These are phyloP conservation scores for Alternaria infectoria DNA, from an alignment of 2,329 filamentous ascomycete species.

Conservation along the genomic window DNA sequence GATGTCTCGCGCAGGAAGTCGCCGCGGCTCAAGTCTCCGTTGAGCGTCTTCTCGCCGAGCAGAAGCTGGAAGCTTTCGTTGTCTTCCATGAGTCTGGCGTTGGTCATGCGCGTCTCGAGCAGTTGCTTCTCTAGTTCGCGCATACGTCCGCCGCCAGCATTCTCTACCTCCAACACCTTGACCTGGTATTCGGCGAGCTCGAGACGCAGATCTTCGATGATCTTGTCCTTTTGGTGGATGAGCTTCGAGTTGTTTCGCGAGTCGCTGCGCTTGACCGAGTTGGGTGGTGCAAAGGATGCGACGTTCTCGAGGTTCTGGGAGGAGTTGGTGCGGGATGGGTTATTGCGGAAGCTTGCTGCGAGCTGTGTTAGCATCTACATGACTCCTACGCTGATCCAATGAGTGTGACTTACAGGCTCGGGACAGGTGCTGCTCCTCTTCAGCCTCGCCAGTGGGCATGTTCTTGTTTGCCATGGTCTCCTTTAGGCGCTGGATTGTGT, in stretches of 20 bases:
- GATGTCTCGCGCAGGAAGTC: slow-evolving; percentile 71
- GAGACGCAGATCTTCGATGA: slow-evolving; percentile 89
- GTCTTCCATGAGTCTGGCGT: slow-evolving; percentile 95
- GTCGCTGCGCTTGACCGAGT: slow-evolving; percentile 83
- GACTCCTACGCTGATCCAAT: neutral
- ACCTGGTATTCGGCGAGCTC: slow-evolving; percentile 95
- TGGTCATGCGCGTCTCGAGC: slow-evolving; percentile 92
- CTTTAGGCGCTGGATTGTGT: slow-evolving; percentile 88
- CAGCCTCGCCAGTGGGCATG: slow-evolving; percentile 54
- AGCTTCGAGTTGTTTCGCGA: slow-evolving; percentile 89
- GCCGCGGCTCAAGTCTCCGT: slow-evolving; percentile 85
- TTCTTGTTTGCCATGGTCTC: slow-evolving; percentile 83
- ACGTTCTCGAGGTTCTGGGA: slow-evolving; percentile 77
- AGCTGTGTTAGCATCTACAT: slow-evolving; percentile 24
- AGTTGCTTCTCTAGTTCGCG: slow-evolving; percentile 90
- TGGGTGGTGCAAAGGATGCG: slow-evolving; percentile 84
- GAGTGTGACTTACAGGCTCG: slow-evolving; percentile 56
- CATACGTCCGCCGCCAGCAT: slow-evolving; percentile 84
- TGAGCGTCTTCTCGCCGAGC: slow-evolving; percentile 91
- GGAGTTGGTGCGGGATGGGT: slow-evolving; percentile 50
- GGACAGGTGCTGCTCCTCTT: slow-evolving; percentile 58
- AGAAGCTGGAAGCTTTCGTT: slow-evolving; percentile 98
- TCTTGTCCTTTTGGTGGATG: slow-evolving; percentile 91
- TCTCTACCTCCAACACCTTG: slow-evolving; percentile 92
- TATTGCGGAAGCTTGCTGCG: slow-evolving; percentile 53